Percentiles rank a stretch among this genome's conserved stretches.
phyloP scores from a whole-genome alignment of 371 early-diverging fungal genomes.

The Syncephalastrum racemosum region DNA sequence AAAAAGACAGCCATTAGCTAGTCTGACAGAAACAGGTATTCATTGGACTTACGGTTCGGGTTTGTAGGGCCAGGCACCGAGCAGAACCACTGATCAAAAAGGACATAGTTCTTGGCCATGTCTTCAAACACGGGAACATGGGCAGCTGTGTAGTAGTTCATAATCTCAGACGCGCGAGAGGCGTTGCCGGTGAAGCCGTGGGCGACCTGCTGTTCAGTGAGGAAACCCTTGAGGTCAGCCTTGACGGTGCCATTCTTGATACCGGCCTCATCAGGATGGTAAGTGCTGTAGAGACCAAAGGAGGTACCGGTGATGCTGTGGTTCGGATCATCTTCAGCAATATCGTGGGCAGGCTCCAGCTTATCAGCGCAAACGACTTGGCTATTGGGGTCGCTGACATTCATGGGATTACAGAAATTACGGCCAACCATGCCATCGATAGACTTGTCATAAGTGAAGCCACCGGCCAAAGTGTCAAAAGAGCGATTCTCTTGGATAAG shows the following conservation, averaged over 20 bases:
- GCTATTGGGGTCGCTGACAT: slow-evolving; percentile 5
- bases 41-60: slow-evolving; percentile 14
- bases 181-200: neutral
- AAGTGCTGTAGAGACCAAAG: slow-evolving; percentile 9
- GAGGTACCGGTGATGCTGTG: slow-evolving; percentile 14
- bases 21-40: too few species aligned
- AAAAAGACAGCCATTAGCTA: too few species aligned
- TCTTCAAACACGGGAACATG: slow-evolving; percentile 15
- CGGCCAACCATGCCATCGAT: slow-evolving; percentile 10
- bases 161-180: slow-evolving; percentile 12
- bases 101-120: slow-evolving; percentile 17
- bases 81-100: slow-evolving; percentile 17
- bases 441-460: slow-evolving; percentile 9
- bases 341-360: slow-evolving; percentile 12
- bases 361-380: slow-evolving; percentile 11
- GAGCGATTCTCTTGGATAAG: slow-evolving; percentile 16
- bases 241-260: slow-evolving; percentile 9
- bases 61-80: slow-evolving; percentile 16
- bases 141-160: slow-evolving; percentile 14
- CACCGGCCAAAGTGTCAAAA: slow-evolving; percentile 16
- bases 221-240: slow-evolving; percentile 11
- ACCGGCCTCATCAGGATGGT: slow-evolving; percentile 9
- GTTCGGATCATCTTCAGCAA: slow-evolving; percentile 13
- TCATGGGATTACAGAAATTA: slow-evolving; percentile 11
- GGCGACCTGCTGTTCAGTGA: slow-evolving; percentile 12